Percentiles rank a stretch among this genome's conserved stretches.
phyloP scores from a whole-genome alignment of 2,329 filamentous ascomycete species.

The Pseudocercospora fijiensis region DNA sequence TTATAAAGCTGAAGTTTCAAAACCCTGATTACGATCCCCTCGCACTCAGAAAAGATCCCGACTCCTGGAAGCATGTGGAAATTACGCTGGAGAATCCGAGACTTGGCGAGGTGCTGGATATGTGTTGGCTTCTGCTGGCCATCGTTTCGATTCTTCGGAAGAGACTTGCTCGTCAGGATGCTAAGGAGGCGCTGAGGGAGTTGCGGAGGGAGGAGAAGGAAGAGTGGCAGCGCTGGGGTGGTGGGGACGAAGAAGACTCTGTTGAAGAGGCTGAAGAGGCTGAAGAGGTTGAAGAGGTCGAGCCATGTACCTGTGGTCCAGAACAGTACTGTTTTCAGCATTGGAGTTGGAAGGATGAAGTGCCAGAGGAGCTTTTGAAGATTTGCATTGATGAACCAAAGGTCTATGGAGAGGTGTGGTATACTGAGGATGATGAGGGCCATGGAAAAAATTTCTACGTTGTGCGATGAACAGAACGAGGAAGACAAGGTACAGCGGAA shows the following conservation, averaged over 20 bases:
- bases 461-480: no score
- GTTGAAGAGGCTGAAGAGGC: not conserved
- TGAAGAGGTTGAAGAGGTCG: not conserved
- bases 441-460: no score
- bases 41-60: not conserved
- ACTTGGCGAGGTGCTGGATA: not conserved
- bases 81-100: not conserved
- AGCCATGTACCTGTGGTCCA: not conserved
- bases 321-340: not conserved
- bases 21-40: not conserved
- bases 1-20: not conserved
- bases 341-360: not conserved
- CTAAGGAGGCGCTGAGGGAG: not conserved
- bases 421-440: not conserved
- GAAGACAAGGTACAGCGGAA: no score
- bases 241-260: not conserved
- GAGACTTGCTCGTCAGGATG: not conserved
- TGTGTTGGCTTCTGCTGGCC: not conserved
- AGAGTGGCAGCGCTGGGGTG: not conserved
- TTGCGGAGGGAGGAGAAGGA: not conserved
- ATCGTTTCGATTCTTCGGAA: not conserved
- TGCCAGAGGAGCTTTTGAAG: not conserved
- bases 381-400: not conserved
- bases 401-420: not conserved
- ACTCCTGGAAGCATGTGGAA: not conserved